These are phyloP conservation scores for Aspergillus diversus DNA, from an alignment of 495 filamentous ascomycete genomes.

Conservation along the genomic window DNA sequence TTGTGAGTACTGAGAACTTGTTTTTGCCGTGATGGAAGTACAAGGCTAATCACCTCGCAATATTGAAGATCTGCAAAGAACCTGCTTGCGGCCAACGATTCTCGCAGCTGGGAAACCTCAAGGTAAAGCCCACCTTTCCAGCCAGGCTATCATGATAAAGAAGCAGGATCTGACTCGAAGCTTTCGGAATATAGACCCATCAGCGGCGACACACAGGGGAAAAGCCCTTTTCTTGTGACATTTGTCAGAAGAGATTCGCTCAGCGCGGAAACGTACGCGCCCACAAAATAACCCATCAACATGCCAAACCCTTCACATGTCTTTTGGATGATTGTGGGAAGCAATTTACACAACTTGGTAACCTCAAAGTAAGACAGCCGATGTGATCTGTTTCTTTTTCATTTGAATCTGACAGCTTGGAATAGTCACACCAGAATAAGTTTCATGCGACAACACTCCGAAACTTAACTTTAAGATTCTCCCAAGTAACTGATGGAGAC, in stretches of 20 bases:
- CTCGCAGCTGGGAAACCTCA: constrained; percentile 86
- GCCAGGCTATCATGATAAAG: background rate
- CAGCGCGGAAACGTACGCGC: constrained; percentile 87
- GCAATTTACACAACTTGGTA: constrained; percentile 85
- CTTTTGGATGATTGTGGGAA: constrained; percentile 81
- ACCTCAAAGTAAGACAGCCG: constrained; percentile 69
- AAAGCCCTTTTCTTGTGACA: constrained; percentile 80
- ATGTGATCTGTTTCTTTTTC: constrained; percentile 3
- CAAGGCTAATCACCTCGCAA: constrained; percentile 4
- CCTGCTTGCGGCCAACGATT: constrained; percentile 78
- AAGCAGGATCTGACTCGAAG: background rate
- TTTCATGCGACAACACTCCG: constrained; percentile 78
- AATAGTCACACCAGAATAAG: constrained; percentile 89
- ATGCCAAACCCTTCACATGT: constrained; percentile 79
- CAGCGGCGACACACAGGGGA: constrained; percentile 85
- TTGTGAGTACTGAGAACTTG: constrained; percentile 60
- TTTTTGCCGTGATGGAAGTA: background rate
- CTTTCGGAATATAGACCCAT: constrained; percentile 63
- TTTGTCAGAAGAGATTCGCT: constrained; percentile 81
- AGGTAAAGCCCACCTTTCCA: constrained; percentile 49
- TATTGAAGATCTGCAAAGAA: constrained; percentile 68
- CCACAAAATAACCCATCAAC: constrained; percentile 80
- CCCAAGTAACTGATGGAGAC: constrained; percentile 61
- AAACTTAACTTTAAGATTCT: constrained; percentile 74
- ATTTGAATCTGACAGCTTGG: background rate